These are phyloP conservation scores for Phytophthora colocasiae DNA, from an alignment of 352 stramenopile genomes.

Conservation along the genomic window DNA sequence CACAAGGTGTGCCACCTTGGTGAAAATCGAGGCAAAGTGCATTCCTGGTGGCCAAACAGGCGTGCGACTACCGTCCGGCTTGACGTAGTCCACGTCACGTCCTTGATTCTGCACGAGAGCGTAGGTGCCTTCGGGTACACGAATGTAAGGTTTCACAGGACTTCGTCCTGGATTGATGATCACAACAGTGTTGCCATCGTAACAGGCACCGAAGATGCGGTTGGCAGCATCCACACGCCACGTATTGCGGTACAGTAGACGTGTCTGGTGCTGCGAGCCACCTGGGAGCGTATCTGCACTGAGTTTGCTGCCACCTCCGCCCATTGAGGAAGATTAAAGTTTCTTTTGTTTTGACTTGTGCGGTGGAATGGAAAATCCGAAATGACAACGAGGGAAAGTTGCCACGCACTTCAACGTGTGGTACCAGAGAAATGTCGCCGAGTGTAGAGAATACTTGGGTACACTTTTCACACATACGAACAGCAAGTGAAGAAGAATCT, in stretches of 20 bases:
- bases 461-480: slow-evolving; percentile 21
- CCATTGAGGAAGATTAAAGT: slow-evolving; percentile 23
- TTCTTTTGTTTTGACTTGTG: slow-evolving; percentile 3
- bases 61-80: slow-evolving; percentile 49
- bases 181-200: slow-evolving; percentile 83
- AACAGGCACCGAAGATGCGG: slow-evolving; percentile 79
- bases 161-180: slow-evolving; percentile 74
- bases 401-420: slow-evolving; percentile 25
- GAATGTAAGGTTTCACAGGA: slow-evolving; percentile 81
- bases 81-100: slow-evolving; percentile 67
- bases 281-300: slow-evolving; percentile 25
- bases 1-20: slow-evolving; percentile 87
- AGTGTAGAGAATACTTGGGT: slow-evolving; percentile 10
- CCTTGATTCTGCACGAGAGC: slow-evolving; percentile 89
- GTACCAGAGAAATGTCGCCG: slow-evolving; percentile 5
- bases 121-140: slow-evolving; percentile 89
- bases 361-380: slow-evolving; percentile 22
- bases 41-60: slow-evolving; percentile 84
- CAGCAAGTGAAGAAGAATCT: slow-evolving; percentile 25
- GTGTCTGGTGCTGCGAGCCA: slow-evolving; percentile 54
- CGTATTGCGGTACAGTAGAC: slow-evolving; percentile 69
- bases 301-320: slow-evolving; percentile 23
- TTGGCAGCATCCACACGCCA: slow-evolving; percentile 74
- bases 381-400: slow-evolving; percentile 12
- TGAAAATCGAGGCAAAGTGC: slow-evolving; percentile 76